Conservation (phyloP, 1,139 yeast species). For the Hemisphaericaspora lyxosophila region DNA sequence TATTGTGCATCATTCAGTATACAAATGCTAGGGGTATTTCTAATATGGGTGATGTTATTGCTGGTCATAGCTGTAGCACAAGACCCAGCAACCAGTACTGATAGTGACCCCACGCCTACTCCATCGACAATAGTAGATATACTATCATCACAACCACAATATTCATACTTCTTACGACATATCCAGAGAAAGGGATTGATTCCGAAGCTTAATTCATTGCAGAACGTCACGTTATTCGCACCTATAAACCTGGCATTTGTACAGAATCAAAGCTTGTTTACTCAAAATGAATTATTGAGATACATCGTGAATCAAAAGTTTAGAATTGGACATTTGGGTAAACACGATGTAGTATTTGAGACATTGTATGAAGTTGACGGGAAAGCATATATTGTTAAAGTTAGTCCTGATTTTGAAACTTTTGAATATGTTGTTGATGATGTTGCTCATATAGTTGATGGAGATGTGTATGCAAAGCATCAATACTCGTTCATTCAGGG, state of each 20-base stretch:
- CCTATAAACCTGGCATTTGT: slow-evolving; percentile 84
- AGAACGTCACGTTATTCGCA: slow-evolving; percentile 76
- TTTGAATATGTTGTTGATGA: slow-evolving; percentile 47
- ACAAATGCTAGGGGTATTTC: slow-evolving; percentile 4
- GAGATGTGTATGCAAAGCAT: slow-evolving; percentile 64
- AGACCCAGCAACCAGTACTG: slow-evolving; percentile 5
- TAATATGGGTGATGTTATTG: slow-evolving; percentile 6
- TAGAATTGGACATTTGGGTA: slow-evolving; percentile 33
- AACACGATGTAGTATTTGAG: slow-evolving; percentile 28
- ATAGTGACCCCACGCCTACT: slow-evolving; percentile 18
- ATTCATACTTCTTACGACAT: slow-evolving; percentile 63
- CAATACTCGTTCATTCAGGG: slow-evolving; percentile 78
- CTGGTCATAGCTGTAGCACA: slow-evolving; percentile 7
- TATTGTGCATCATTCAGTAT: too few relatives aligned
- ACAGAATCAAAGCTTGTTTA: slow-evolving; percentile 9
- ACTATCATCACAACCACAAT: slow-evolving; percentile 70
- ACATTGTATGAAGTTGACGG: slow-evolving; percentile 26
- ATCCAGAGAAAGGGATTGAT: slow-evolving; percentile 69
- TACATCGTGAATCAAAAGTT: slow-evolving; percentile 38
- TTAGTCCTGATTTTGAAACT: slow-evolving; percentile 30
- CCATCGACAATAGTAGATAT: slow-evolving; percentile 71
- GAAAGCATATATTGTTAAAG: slow-evolving; percentile 24
- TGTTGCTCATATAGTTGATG: slow-evolving; percentile 54
- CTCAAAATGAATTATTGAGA: slow-evolving; percentile 26
- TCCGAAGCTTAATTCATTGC: slow-evolving; percentile 62